A percentile compares a stretch with the other conserved stretches of the same genome.
Evolutionary conservation across 2,329 filamentous ascomycete species (phyloP).

Genomic region (Fusarium avenaceum): DNA sequence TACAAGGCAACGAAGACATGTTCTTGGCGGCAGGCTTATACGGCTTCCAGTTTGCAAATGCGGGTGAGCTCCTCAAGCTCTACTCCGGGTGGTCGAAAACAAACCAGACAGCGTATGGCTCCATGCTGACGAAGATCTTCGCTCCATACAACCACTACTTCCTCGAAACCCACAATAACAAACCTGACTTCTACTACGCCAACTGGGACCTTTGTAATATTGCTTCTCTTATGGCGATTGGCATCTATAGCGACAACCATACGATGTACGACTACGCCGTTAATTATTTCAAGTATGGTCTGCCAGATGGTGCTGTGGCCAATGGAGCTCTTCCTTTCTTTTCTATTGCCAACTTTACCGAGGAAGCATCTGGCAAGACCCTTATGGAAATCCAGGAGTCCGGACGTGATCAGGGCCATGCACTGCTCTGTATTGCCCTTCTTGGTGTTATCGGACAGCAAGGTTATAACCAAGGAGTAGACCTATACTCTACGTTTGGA

Average conservation of each 20-base stretch:
- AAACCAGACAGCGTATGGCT: no score
- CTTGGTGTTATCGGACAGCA: slow-evolving; percentile 26
- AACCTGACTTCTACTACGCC: no score
- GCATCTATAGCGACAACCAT: slow-evolving; percentile 20
- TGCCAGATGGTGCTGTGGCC: slow-evolving; percentile 17
- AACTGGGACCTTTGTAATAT: slow-evolving; percentile 38
- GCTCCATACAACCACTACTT: no score
- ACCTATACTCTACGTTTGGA: slow-evolving; percentile 30
- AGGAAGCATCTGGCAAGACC: slow-evolving; percentile 16
- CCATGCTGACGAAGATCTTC: no score
- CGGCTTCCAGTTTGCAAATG: no score
- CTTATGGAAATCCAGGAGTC: slow-evolving; percentile 33
- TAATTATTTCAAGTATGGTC: slow-evolving; percentile 32
- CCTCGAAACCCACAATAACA: no score
- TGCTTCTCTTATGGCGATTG: slow-evolving; percentile 30
- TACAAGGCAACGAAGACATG: no score
- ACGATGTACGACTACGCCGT: slow-evolving; percentile 17
- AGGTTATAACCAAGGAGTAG: slow-evolving; percentile 32
- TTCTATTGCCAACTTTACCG: slow-evolving; percentile 10
- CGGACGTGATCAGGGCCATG: slow-evolving; percentile 33
- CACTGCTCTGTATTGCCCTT: slow-evolving; percentile 12
- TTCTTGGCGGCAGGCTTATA: no score
- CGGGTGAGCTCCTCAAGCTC: no score
- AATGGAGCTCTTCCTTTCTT: background rate
- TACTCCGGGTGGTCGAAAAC: no score